Evolutionary conservation across 2,329 filamentous ascomycete species (phyloP).

Genomic region (Cercospora berteroae): DNA sequence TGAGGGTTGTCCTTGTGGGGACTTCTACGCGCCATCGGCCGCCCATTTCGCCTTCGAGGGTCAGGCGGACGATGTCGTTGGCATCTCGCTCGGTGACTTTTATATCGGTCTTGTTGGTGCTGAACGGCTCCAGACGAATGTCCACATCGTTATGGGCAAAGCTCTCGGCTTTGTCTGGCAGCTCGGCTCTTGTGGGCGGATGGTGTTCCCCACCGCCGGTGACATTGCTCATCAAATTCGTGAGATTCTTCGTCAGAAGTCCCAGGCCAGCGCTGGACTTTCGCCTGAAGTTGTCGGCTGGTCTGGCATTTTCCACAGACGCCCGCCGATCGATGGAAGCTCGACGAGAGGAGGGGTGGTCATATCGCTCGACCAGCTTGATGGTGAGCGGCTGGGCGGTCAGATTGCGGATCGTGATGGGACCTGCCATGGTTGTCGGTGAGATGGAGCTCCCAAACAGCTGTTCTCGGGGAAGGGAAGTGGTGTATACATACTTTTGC

Average conservation of each 20-base stretch:
- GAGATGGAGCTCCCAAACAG: not conserved
- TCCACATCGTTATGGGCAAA: slow-evolving; percentile 63
- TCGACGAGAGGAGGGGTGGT: slow-evolving; percentile 49
- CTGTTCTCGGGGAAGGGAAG: not conserved
- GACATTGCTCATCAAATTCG: slow-evolving; percentile 37
- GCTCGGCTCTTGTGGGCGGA: slow-evolving; percentile 40
- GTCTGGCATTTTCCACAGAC: slow-evolving; percentile 10
- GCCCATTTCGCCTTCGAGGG: slow-evolving; percentile 61
- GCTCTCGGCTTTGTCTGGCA: slow-evolving; percentile 57
- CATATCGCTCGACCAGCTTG: slow-evolving; percentile 70
- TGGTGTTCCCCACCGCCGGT: slow-evolving; percentile 14
- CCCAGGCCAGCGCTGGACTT: slow-evolving; percentile 40
- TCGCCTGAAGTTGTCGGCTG: slow-evolving; percentile 15
- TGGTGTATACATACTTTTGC: not conserved
- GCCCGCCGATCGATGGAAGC: slow-evolving; percentile 17
- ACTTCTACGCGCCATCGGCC: slow-evolving; percentile 71
- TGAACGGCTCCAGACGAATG: slow-evolving; percentile 66
- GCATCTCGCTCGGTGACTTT: slow-evolving; percentile 54
- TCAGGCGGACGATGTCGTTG: slow-evolving; percentile 70
- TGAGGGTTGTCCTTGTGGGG: slow-evolving; percentile 53
- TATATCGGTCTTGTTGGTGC: slow-evolving; percentile 62
- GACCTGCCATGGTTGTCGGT: slow-evolving; percentile 29
- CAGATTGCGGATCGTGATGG: slow-evolving; percentile 76
- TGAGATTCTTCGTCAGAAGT: slow-evolving; percentile 23
- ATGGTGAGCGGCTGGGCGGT: slow-evolving; percentile 72